Base-by-base conservation (phyloP, 73 alveolate genomes). In the Paramecium primaurelia region DNA sequence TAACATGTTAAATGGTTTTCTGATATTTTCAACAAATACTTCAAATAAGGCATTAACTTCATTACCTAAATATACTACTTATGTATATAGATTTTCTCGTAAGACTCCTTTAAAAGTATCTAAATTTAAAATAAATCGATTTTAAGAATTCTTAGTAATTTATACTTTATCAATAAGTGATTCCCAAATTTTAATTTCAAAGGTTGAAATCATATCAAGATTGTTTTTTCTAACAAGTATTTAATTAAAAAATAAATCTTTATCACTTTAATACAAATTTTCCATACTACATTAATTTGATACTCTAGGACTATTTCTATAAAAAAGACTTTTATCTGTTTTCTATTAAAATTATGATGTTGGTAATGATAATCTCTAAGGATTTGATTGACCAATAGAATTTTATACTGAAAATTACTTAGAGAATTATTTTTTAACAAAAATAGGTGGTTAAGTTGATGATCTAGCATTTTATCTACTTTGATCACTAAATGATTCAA, bases 161-260 rank as follows among this genome's bases (percentile, higher is more conserved):
- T 22, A 42, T 18, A 80, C 58, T 80, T 32, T 45, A 16, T 80
- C 58, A 32, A 80, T 44, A 32, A 80, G 73, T 18, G 47, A 42
- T 80, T 80, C 91, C 91, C 91, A 80, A 32, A 80, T 80, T 80
- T 80, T 80, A 42, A 80, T 80, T 80, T 80, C 91, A 47, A 80
- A 80, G 11, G 75, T 44, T 9, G 77, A 25, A 3, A 80, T 80
- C 44, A 49, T 80, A 25, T 80, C 91, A 16, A 80, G 47, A 47
- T 80, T 80, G 1, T 73, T 73, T 18, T 80, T 80, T 11, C 91
- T 40, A 1, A 80, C 25, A 25, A 80, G 58, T 11, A 80, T 11
- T 45, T 59, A 16, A 26, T 80, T 45, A 36, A 32, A 80, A 44
- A 80, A 80, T 14, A 80, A 26, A 49, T 80, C 91, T 36, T 36